Percentiles rank a stretch among this genome's conserved stretches.
These are phyloP conservation scores for Botrytis porri DNA, from an alignment of 2,329 filamentous ascomycete species.

Conservation along the genomic window DNA sequence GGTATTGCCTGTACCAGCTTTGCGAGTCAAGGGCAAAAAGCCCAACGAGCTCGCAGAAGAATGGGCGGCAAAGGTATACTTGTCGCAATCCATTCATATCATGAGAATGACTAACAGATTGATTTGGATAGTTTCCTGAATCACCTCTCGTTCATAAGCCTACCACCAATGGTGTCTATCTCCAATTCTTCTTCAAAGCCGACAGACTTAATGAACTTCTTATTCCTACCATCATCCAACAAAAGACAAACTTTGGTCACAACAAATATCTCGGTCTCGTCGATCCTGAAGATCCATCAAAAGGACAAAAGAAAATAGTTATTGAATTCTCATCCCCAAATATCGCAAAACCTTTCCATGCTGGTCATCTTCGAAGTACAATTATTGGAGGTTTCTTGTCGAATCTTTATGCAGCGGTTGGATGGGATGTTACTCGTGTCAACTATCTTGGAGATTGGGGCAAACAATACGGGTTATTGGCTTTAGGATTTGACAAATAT, in stretches of 20 bases:
- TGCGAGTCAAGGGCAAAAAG: constrained; percentile 71
- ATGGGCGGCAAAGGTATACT: constrained; percentile 56
- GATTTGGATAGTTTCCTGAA: constrained; percentile 60
- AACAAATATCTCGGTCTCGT: constrained; percentile 59
- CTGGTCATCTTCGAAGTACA: constrained; percentile 71
- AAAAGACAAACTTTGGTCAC: constrained; percentile 60
- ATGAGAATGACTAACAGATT: constrained; percentile 21
- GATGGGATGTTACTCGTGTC: constrained; percentile 68
- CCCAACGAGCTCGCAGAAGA: constrained; percentile 59
- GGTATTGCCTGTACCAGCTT: constrained; percentile 72
- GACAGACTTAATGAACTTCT: constrained; percentile 62
- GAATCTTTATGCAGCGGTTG: constrained; percentile 65
- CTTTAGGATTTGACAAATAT: constrained; percentile 71
- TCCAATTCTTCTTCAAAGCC: constrained; percentile 80
- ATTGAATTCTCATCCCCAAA: constrained; percentile 85
- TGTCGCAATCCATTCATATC: neutral
- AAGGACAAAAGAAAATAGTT: constrained; percentile 53
- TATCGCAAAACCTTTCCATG: constrained; percentile 80
- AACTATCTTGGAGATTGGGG: constrained; percentile 82
- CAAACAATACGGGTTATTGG: constrained; percentile 66
- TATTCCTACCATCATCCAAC: constrained; percentile 65
- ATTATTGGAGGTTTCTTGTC: constrained; percentile 72
- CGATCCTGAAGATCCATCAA: constrained; percentile 57
- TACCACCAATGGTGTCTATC: constrained; percentile 61
- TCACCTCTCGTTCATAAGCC: constrained; percentile 70